phyloP scores from a whole-genome alignment of 2,329 filamentous ascomycete genomes.

The Penicillium fuscoglaucum region DNA sequence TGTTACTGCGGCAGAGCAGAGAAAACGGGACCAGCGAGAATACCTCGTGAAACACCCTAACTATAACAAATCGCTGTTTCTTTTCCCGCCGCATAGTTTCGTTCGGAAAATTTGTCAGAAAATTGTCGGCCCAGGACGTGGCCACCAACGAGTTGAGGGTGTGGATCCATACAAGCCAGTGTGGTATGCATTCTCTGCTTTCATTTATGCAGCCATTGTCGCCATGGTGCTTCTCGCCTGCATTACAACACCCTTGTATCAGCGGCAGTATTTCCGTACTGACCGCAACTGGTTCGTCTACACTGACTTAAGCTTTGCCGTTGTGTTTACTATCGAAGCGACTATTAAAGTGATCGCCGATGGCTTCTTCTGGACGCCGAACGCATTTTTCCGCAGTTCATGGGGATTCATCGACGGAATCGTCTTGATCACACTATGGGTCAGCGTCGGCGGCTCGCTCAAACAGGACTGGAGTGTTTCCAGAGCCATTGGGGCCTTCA shows the following conservation, averaged over 20 bases:
- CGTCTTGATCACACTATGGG: conserved; percentile 90
- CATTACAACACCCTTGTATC: conserved; percentile 89
- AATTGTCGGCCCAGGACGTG: conserved; percentile 87
- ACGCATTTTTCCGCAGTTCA: conserved; percentile 92
- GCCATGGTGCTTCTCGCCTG: conserved; percentile 98
- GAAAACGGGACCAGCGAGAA: conserved; percentile 85
- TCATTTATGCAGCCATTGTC: conserved; percentile 91
- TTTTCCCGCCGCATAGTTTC: conserved; percentile 77
- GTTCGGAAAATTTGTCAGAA: conserved; percentile 81
- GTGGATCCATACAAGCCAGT: conserved; percentile 82
- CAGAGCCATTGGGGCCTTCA: conserved; percentile 91
- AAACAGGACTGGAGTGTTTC: conserved; percentile 81
- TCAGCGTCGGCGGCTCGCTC: conserved; percentile 84
- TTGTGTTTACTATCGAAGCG: conserved; percentile 82
- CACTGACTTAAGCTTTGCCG: conserved; percentile 85
- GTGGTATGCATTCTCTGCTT: conserved; percentile 91
- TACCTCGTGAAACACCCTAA: conserved; percentile 82
- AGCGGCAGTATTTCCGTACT: conserved; percentile 75
- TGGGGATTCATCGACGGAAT: conserved; percentile 96
- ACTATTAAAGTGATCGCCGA: conserved; percentile 92
- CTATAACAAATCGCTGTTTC: conserved; percentile 89
- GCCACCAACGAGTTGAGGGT: conserved; percentile 82
- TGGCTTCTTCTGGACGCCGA: conserved; percentile 93
- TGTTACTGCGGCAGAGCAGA: conserved; percentile 75
- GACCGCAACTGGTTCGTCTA: conserved; percentile 92